A percentile compares a stretch with the other conserved stretches of the same genome.
Conservation (phyloP, 106 monocot genomes). For the Acorus gramineus region DNA sequence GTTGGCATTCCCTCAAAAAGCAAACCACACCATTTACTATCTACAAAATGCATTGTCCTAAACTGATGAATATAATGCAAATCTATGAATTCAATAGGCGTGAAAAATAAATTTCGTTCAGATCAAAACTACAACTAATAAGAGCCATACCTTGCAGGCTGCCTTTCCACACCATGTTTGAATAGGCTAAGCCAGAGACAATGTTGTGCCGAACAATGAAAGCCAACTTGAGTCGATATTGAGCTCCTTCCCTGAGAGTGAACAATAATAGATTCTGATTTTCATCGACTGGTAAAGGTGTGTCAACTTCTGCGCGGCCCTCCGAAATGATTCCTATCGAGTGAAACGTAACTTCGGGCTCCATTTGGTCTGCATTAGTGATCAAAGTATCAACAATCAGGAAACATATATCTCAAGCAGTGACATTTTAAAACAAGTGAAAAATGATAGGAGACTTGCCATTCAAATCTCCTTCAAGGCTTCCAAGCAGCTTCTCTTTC, state of each 20-base stretch:
- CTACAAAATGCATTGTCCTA: too few species aligned
- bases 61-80: too few species aligned
- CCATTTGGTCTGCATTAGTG: conserved; percentile 20
- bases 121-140: not conserved
- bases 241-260: conserved; percentile 31
- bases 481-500: conserved; percentile 41
- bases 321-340: conserved; percentile 28
- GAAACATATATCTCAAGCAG: not conserved
- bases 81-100: too few species aligned
- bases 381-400: not conserved
- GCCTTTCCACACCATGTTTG: conserved; percentile 37
- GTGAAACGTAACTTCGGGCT: conserved; percentile 39
- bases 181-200: conserved; percentile 37
- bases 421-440: not conserved
- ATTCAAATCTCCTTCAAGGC: conserved; percentile 18
- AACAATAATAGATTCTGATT: conserved; percentile 12
- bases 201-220: conserved; percentile 40
- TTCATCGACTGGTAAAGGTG: conserved; percentile 15
- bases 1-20: too few species aligned
- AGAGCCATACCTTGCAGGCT: conserved; percentile 13
- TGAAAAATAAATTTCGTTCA: too few species aligned
- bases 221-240: conserved; percentile 29
- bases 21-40: too few species aligned
- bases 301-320: conserved; percentile 9
- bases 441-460: conserved; percentile 1